Base-by-base conservation (phyloP, 2,329 filamentous ascomycete genomes). In the Calonectria pauciramosa region DNA sequence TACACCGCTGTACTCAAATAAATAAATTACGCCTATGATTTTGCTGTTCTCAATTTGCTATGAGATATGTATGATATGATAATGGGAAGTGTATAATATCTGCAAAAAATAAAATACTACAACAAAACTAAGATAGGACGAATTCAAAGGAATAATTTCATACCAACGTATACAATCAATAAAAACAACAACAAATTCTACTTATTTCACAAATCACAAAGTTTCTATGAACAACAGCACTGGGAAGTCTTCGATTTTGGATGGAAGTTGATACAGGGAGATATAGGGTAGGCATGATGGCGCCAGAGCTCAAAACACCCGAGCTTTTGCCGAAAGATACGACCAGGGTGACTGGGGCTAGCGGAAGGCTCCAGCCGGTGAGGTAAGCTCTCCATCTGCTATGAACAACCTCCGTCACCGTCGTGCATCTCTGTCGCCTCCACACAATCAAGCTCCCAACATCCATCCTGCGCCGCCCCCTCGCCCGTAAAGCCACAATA, bases 291-390 rank as follows among this genome's bases (percentile, higher is more conserved):
- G 23, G 13, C 20, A 13, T 10, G 30, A 34, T 65, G 3, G 6
- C 13, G 7, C n/a, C 38, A 18, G 16, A 32, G 36, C 18, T 13
- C 13, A 5, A 26, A 59, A 75, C 64, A 71, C 54, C 83, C 84
- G 84, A 84, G 66, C 56, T 84, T 85, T 80, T 82, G 73, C 84
- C 84, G 83, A 65, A 20, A 32, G 7, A 75, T 72, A 60, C 74
- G 63, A 38, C 51, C 38, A 64, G 70, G 69, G 72, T 59, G 64
- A 72, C 76, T 70, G 75, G 80, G 77, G 75, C 78, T 79, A 81
- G 81, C 75, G 75, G 80, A 84, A 85, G 84, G 84, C 83, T 86
- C 80, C 84, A 85, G 78, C 80, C 79, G 80, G 82, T 86, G 84
- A 86, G 85, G 85, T 86, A 86, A 86, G 85, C 85, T 85, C 80